Percentiles rank a stretch among this genome's conserved stretches.
phyloP scores from a whole-genome alignment of 768 basidiomycete species.

The Mycena filopes region DNA sequence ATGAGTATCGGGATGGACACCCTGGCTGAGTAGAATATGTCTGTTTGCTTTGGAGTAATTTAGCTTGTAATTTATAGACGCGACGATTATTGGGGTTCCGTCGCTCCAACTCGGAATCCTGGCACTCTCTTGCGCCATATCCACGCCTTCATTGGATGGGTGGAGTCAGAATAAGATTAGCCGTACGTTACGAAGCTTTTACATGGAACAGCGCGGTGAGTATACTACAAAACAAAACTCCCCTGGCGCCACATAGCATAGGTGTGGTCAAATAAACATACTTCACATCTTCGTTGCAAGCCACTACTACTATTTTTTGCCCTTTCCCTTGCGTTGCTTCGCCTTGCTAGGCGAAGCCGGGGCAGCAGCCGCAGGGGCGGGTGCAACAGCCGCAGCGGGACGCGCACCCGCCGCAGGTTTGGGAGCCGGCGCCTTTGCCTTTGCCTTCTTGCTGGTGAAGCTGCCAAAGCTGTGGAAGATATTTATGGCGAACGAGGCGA shows the following conservation, averaged over 20 bases:
- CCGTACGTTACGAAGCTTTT: too few relatives aligned
- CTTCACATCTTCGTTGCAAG: not conserved
- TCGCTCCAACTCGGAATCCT: too few relatives aligned
- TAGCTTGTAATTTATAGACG: slow-evolving; percentile 2
- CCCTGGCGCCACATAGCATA: too few relatives aligned
- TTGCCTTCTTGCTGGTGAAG: slow-evolving; percentile 7
- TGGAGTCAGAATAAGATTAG: too few relatives aligned
- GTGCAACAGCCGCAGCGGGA: not conserved
- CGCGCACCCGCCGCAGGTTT: not conserved
- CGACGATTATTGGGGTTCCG: too few relatives aligned
- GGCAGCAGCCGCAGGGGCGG: slow-evolving; percentile 14
- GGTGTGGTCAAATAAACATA: too few relatives aligned
- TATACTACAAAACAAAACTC: too few relatives aligned
- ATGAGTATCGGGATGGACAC: slow-evolving; percentile 44
- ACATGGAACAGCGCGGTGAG: too few relatives aligned
- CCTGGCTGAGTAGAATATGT: slow-evolving; percentile 17
- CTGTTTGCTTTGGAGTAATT: not conserved
- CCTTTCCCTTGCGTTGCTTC: slow-evolving; percentile 46
- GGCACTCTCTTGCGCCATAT: too few relatives aligned
- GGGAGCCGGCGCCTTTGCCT: not conserved
- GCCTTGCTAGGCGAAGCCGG: slow-evolving; percentile 35
- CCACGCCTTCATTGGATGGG: too few relatives aligned
- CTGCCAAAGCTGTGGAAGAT: slow-evolving; percentile 60
- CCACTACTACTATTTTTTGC: slow-evolving; percentile 37
- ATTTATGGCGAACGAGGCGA: slow-evolving; percentile 75